phyloP scores from a whole-genome alignment of 306 rosid genomes.

The Gastrolobium bilobum region DNA sequence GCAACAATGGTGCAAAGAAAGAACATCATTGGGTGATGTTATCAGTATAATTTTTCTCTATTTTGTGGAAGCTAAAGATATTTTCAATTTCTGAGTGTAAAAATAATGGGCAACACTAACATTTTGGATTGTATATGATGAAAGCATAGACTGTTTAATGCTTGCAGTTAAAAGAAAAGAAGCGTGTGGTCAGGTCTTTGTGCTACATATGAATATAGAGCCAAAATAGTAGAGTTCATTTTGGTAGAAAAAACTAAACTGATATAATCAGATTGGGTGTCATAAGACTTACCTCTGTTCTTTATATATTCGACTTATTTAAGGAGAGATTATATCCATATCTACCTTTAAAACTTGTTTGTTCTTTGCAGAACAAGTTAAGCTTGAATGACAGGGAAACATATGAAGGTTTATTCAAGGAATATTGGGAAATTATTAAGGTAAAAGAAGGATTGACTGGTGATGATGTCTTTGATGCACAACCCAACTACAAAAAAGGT shows the following conservation, averaged over 20 bases:
- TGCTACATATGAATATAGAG: neutral
- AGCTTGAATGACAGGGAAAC: conserved; percentile 67
- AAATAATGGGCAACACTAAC: neutral
- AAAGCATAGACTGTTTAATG: conserved; percentile 3
- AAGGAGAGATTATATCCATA: neutral
- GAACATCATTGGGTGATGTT: neutral
- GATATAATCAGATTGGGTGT: conserved; percentile 14
- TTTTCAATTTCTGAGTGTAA: neutral
- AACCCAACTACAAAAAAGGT: conserved; percentile 38
- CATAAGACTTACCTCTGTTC: neutral
- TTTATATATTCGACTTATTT: conserved; percentile 14
- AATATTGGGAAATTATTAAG: conserved; percentile 79
- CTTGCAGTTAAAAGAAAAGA: conserved; percentile 11
- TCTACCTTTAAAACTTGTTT: conserved; percentile 26
- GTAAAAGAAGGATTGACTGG: conserved; percentile 61
- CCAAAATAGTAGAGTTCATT: neutral
- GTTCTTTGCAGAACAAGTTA: conserved; percentile 61
- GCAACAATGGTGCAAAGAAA: neutral
- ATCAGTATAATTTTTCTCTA: neutral
- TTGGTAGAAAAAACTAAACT: neutral
- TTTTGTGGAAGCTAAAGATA: neutral
- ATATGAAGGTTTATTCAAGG: conserved; percentile 77
- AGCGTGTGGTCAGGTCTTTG: conserved; percentile 4
- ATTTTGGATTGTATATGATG: conserved; percentile 10
- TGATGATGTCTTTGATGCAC: conserved; percentile 48